A percentile compares a stretch with the other conserved stretches of the same genome.
These are phyloP conservation scores for Luffa acutangula DNA, from an alignment of 306 rosid species.

Conservation along the genomic window DNA sequence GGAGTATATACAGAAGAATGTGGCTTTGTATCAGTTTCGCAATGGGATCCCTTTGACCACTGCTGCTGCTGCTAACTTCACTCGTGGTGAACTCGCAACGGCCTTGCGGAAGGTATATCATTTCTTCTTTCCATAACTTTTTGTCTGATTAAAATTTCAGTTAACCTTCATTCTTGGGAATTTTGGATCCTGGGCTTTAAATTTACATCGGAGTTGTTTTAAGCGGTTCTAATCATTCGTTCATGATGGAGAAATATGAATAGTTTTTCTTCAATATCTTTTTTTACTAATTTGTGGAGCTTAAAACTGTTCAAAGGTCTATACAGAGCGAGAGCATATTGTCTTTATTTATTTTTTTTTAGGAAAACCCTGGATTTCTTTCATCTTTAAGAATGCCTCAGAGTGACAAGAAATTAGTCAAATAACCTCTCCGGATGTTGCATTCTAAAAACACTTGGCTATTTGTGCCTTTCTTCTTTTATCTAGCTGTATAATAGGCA, in stretches of 20 bases:
- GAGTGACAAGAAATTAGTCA: background rate
- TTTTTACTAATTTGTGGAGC: background rate
- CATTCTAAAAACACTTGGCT: background rate
- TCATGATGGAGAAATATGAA: background rate
- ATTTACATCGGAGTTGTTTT: background rate
- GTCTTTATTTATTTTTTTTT: background rate
- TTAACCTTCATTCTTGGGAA: background rate
- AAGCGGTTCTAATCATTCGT: background rate
- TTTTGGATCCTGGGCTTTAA: background rate
- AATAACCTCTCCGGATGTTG: background rate
- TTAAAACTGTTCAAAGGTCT: background rate
- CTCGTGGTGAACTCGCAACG: conserved; percentile 73
- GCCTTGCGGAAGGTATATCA: conserved; percentile 59
- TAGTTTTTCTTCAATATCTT: background rate
- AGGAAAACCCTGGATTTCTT: background rate
- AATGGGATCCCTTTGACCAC: conserved; percentile 72
- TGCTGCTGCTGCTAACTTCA: conserved; percentile 73
- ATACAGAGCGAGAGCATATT: background rate
- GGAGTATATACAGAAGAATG: conserved; percentile 72
- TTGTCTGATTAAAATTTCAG: background rate
- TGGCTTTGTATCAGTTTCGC: conserved; percentile 61
- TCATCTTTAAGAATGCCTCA: background rate
- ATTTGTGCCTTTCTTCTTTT: background rate
- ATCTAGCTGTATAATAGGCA: background rate
- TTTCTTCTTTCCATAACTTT: background rate